phyloP scores from a whole-genome alignment of 345 rosid species.

The Erodium maritimum region DNA sequence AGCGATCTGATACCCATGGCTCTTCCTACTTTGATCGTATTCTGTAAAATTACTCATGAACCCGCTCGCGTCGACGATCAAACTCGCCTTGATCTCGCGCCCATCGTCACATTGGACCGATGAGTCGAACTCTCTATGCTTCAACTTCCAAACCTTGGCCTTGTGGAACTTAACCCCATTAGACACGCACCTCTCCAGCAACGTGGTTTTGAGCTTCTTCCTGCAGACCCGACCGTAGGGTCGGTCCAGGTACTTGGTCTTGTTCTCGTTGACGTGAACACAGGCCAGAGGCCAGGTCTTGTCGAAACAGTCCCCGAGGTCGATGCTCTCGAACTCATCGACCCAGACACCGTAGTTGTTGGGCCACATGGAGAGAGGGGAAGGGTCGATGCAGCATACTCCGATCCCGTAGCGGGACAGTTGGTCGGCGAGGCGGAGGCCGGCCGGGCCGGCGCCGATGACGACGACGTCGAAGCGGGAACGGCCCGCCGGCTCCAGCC shows the following conservation, averaged over 20 bases:
- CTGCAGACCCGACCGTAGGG: slow-evolving; percentile 50
- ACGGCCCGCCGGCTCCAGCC: slow-evolving; percentile 23
- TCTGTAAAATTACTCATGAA: slow-evolving; percentile 31
- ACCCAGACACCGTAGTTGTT: slow-evolving; percentile 68
- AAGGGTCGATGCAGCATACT: slow-evolving; percentile 62
- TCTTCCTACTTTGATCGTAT: slow-evolving; percentile 39
- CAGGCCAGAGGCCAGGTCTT: slow-evolving; percentile 45
- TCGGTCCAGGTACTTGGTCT: slow-evolving; percentile 40
- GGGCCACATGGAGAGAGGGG: slow-evolving; percentile 53
- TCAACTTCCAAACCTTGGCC: slow-evolving; percentile 52
- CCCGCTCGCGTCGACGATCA: slow-evolving; percentile 55
- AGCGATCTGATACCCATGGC: slow-evolving; percentile 57
- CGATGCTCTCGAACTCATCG: slow-evolving; percentile 52
- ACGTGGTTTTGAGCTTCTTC: slow-evolving; percentile 27
- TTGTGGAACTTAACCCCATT: slow-evolving; percentile 42
- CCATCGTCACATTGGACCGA: slow-evolving; percentile 42
- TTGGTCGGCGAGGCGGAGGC: slow-evolving; percentile 56
- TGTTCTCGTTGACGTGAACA: slow-evolving; percentile 32
- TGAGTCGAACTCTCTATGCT: slow-evolving; percentile 43
- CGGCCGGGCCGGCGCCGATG: slow-evolving; percentile 61
- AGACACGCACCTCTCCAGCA: slow-evolving; percentile 34
- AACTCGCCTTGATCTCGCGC: slow-evolving; percentile 34
- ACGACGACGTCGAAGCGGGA: slow-evolving; percentile 38
- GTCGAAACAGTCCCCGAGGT: slow-evolving; percentile 43
- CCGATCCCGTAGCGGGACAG: slow-evolving; percentile 34